A percentile compares a stretch with the other conserved stretches of the same genome.
These are phyloP conservation scores for Secale cereale DNA, from an alignment of 176 grass and related monocot species.

Conservation along the genomic window DNA sequence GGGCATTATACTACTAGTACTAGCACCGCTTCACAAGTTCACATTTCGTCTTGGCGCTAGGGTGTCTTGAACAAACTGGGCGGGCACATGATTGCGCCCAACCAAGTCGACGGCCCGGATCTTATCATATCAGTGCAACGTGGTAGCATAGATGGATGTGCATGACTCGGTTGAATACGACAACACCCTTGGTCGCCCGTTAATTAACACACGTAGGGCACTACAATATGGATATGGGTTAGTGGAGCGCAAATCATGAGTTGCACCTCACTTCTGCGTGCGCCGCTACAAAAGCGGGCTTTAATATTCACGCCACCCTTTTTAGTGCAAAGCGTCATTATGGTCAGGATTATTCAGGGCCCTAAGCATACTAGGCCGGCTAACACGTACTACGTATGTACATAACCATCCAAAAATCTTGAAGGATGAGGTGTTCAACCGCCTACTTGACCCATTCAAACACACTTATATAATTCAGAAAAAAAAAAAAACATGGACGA, in stretches of 20 bases:
- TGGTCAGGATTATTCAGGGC: not conserved
- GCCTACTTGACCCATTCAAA: too few species aligned
- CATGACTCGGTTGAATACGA: not conserved
- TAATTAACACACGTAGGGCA: not conserved
- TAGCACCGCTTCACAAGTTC: not conserved
- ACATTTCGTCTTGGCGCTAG: not conserved
- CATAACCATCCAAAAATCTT: too few species aligned
- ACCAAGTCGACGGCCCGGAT: not conserved
- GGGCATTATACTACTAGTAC: not conserved
- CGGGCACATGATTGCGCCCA: not conserved
- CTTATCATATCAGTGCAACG: not conserved
- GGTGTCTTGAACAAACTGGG: not conserved
- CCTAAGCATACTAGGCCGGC: too few species aligned
- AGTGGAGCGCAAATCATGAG: constrained; percentile 15
- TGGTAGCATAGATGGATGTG: not conserved
- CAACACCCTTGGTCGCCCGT: not conserved
- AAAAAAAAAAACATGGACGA: too few species aligned
- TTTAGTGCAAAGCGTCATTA: not conserved
- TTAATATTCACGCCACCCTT: not conserved
- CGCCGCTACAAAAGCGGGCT: not conserved
- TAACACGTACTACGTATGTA: too few species aligned
- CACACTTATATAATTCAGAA: not conserved
- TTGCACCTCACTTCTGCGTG: not conserved
- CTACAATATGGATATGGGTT: not conserved
- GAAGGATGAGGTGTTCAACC: too few species aligned